These are phyloP conservation scores for Pythium rhizo-oryzae DNA, from an alignment of 352 stramenopile species.

Conservation along the genomic window DNA sequence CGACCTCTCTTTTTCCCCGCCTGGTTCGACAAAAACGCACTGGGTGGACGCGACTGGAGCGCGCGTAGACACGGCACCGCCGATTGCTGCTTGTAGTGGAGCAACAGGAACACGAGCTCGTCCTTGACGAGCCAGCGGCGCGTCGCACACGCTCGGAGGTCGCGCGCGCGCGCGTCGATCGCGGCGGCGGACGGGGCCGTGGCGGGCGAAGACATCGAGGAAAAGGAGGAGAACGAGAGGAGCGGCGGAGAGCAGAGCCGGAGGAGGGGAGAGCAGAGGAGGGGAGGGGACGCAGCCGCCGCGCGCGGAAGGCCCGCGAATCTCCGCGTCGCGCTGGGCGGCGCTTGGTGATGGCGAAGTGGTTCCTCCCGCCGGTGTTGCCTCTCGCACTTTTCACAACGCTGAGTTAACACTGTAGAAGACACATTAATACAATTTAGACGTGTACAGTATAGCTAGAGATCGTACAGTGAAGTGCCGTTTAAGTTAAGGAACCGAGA, in stretches of 20 bases:
- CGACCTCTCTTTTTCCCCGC: not conserved
- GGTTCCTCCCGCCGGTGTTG: not conserved
- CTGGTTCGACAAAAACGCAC: conserved; percentile 37
- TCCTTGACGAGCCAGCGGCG: conserved; percentile 85
- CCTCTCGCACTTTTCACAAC: conserved; percentile 7
- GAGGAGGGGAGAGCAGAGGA: not conserved
- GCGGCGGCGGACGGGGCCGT: not conserved
- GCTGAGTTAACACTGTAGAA: not conserved
- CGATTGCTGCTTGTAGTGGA: conserved; percentile 46
- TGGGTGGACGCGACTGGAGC: conserved; percentile 55
- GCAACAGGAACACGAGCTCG: conserved; percentile 75
- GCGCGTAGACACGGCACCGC: conserved; percentile 43
- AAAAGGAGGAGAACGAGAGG: not conserved
- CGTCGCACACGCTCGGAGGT: conserved; percentile 36
- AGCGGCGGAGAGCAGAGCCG: not conserved
- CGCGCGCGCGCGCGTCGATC: conserved; percentile 21
- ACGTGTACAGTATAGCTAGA: not conserved
- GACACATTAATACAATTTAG: conserved; percentile 13
- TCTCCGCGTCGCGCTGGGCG: not conserved
- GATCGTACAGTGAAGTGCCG: not conserved
- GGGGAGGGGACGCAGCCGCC: not conserved
- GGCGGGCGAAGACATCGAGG: conserved; percentile 6
- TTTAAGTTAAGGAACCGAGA: not conserved
- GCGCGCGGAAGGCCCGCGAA: not conserved
- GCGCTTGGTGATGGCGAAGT: conserved; percentile 7